Evolutionary conservation across 2,329 filamentous ascomycete species (phyloP).

Genomic region (Beauveria rudraprayagi): DNA sequence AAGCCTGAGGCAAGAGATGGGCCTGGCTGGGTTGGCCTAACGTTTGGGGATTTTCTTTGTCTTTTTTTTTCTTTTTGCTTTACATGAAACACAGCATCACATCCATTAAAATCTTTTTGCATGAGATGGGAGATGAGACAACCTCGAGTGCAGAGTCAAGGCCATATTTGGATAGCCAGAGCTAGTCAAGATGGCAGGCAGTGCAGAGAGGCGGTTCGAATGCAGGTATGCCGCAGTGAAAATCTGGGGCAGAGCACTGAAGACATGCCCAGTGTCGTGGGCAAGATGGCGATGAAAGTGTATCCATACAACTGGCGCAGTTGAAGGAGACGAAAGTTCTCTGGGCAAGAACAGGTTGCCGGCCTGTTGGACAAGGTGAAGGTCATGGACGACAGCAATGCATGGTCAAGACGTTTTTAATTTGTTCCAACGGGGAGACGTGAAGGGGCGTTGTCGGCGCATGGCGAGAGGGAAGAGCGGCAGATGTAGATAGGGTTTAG

Average conservation of each 20-base stretch:
- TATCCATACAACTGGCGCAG: slow-evolving; percentile 1
- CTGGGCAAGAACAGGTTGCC: neutral
- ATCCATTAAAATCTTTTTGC: slow-evolving; percentile 4
- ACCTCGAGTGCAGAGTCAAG: neutral
- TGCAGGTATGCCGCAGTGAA: neutral
- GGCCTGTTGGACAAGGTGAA: slow-evolving; percentile 6
- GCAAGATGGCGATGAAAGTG: neutral
- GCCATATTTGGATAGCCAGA: slow-evolving; percentile 6
- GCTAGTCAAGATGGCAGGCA: slow-evolving; percentile 3
- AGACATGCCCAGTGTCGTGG: neutral
- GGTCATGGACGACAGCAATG: neutral
- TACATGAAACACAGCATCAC: slow-evolving; percentile 8
- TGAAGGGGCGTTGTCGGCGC: neutral
- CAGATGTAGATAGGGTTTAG: neutral
- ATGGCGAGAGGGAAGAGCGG: neutral
- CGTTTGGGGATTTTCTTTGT: neutral
- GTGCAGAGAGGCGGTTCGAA: neutral
- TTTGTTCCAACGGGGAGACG: neutral
- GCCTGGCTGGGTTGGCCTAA: neutral
- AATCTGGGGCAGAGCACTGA: neutral
- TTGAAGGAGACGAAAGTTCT: neutral
- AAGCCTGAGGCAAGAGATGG: neutral
- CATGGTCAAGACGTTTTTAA: neutral
- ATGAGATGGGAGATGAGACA: slow-evolving; percentile 1
- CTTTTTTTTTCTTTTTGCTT: slow-evolving; percentile 2